A percentile compares a stretch with the other conserved stretches of the same genome.
These are phyloP conservation scores for Umbelopsis sp. DNA, from an alignment of 192 early-diverging fungal species.

Conservation along the genomic window DNA sequence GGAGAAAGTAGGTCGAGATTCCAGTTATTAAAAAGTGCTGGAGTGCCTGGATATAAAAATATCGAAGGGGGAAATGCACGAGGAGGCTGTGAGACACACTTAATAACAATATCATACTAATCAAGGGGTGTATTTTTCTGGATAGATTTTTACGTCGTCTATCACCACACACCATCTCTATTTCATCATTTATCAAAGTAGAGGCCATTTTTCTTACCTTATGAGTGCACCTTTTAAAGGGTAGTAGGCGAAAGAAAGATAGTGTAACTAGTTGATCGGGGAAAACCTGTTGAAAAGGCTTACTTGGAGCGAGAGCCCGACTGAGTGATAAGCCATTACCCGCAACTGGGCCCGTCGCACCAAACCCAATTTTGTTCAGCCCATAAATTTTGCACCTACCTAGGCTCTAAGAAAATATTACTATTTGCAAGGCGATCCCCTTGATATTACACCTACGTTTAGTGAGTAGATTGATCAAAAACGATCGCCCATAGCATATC, in stretches of 20 bases:
- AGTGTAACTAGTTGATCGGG: background rate
- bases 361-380: background rate
- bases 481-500: too few species aligned
- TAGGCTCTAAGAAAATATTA: too few species aligned
- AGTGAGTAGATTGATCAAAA: too few species aligned
- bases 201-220: background rate
- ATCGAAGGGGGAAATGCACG: constrained; percentile 8
- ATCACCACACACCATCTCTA: too few species aligned
- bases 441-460: too few species aligned
- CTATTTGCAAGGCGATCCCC: too few species aligned
- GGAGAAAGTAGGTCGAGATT: constrained; percentile 18
- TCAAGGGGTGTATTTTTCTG: background rate
- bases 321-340: background rate
- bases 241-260: background rate
- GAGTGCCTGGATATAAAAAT: constrained; percentile 17
- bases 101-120: background rate
- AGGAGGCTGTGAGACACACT: constrained; percentile 15
- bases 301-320: background rate
- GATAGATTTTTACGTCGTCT: background rate
- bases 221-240: background rate
- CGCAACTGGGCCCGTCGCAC: background rate
- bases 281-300: background rate
- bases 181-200: background rate
- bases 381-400: background rate
- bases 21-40: constrained; percentile 1